These are phyloP conservation scores for Ophiostoma ulmi DNA, from an alignment of 2,329 filamentous ascomycete genomes.

Conservation along the genomic window DNA sequence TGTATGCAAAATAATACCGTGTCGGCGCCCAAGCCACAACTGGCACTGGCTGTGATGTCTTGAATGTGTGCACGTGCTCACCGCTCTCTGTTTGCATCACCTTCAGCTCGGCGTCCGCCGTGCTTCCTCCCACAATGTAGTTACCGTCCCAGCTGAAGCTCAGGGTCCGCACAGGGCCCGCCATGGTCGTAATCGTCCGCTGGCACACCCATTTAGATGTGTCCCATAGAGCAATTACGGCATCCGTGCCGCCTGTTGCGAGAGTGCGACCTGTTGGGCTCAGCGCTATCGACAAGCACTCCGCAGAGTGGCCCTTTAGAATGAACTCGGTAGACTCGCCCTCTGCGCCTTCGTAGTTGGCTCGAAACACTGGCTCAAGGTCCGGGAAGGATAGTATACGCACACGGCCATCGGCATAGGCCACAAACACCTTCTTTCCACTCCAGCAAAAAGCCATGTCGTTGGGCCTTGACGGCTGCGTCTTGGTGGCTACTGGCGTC, in stretches of 20 bases:
- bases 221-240: constrained; percentile 71
- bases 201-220: constrained; percentile 72
- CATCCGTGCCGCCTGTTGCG: constrained; percentile 70
- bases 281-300: constrained; percentile 62
- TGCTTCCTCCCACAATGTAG: constrained; percentile 68
- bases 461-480: constrained; percentile 62
- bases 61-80: constrained; percentile 66
- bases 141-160: constrained; percentile 73
- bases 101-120: constrained; percentile 64
- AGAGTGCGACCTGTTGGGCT: constrained; percentile 67
- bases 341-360: constrained; percentile 42
- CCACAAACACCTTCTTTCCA: constrained; percentile 64
- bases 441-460: constrained; percentile 70
- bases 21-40: constrained; percentile 73
- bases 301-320: constrained; percentile 67
- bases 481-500: constrained; percentile 52
- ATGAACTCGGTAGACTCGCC: constrained; percentile 47
- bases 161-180: constrained; percentile 58
- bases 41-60: constrained; percentile 59
- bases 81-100: constrained; percentile 69
- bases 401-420: constrained; percentile 65
- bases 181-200: constrained; percentile 63
- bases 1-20: constrained; percentile 68
- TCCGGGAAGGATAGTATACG: constrained; percentile 65
- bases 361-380: constrained; percentile 51